Evolutionary conservation across 129 eudicot genomes (phyloP), one percentile per base, ranked within the genome.

Genomic region (Chrysanthemum lavandulifolium): DNA sequence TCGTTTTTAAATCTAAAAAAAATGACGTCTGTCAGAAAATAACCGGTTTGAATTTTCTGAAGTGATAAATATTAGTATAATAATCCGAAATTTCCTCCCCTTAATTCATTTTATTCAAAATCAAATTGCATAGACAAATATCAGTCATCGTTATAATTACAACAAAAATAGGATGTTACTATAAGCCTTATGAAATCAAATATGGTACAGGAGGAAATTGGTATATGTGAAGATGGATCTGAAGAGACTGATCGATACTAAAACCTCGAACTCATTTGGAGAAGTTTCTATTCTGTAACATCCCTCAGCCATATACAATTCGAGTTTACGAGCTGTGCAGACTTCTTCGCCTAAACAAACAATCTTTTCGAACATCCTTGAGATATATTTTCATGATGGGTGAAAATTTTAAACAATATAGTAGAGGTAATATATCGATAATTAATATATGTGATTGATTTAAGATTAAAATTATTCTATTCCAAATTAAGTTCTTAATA

Each of bases 271-370:
- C 80, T 81, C 79, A 74, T 94, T 94, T 67, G 99, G 99, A 76
- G 96, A 86, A 76, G 80, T 94, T 80, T 88, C 99, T 50, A 86
- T 94, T 51, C 76, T 94, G 36, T 78, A 90, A 90, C 65, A 83
- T 94, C 66, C 96, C 99, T 64, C 99, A 94, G 70, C 97, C 97
- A 16, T 88, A 88, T 51, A 88, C 99, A 1, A 94, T 94, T 71
- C 87, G 93, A 55, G 99, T 90, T 58, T 79, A 82, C 60, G 97
- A 88, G 82, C 88, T 94, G 13, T 90, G 97, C 71, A 79, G 97
- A 61, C 96, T 94, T 78, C 84, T 93, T 36, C 92, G 97, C n/a
- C 81, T 93, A 52, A 96, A 90, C 85, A 93, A 87, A 61, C 96
- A 93, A 77, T 85, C 98, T 23, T 90, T 68, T 84, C 97, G 61